Base-by-base conservation (phyloP, 1,284 basidiomycete genomes). In the Papiliotrema laurentii region DNA sequence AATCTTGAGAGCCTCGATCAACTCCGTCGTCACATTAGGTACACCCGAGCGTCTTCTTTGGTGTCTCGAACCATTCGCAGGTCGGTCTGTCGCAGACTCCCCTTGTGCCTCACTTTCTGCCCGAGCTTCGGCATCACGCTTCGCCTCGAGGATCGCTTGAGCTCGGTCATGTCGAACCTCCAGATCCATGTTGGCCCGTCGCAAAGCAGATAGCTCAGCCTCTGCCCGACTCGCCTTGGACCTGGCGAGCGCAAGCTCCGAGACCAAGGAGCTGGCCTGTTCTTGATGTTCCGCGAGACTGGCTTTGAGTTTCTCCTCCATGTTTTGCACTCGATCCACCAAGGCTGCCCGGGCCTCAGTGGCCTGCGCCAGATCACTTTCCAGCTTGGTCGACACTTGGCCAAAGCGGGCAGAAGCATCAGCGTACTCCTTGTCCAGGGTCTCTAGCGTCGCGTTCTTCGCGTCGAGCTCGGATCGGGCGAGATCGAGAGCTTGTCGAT, bases 401-500 rank as follows among this genome's bases (percentile, higher is more conserved):
- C 26, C 40, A 6, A 13, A 22, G n/a, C n/a, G 5, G 7, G n/a
- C 21, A 7, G 30, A 40, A 5, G 47, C 40, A 5, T 25, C 26
- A 4, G 14, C 39, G 25, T 42, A 25, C 27, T 48, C 30, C 7
- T n/a, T 13, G 18, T 48, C 22, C 30, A 48, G 19, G n/a, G 9
- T 14, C 10, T 6, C 46, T 24, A 46, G 46, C 10, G 40, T 39
- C 3, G 25, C 28, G 3, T 28, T 35, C 16, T 47, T 51, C 13
- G 41, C 33, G 18, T 57, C 47, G 24, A 67, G 43, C 21, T 61
- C 60, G 3, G 50, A 43, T 34, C 43, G 43, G 10, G 51, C 47
- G 5, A 36, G 41, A 19, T 51, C 19, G 5, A 63, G 49, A 14
- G 59, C 60, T 24, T 58, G 49, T 14, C 80, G 66, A 52, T 81